Base-by-base conservation (phyloP, 148 eudicot species). In the Vaccinium darrowii region DNA sequence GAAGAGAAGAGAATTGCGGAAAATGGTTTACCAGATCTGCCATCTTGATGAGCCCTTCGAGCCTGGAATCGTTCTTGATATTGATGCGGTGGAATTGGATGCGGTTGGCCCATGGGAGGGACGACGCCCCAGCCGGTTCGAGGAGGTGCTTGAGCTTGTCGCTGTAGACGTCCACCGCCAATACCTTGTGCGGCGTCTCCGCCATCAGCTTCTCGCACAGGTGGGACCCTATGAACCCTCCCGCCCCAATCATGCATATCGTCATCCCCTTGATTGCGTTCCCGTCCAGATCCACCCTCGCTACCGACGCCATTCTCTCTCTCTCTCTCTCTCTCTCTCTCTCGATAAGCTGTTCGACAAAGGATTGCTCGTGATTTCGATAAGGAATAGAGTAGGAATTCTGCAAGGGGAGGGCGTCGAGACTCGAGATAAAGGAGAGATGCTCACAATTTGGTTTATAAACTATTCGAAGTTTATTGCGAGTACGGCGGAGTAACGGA, bases 221-320 rank as follows among this genome's bases (percentile, higher is more conserved):
- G 76, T 97, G 99, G 23, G 98, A 95, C n/a, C 99, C 99, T 53
- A 97, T 97, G 91, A 97, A 97, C 0, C 99, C 99, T 12, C 99
- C 99, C 71, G 98, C 99, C 3, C 99, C 99, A 43, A 97, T 97
- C 98, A 97, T 95, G 93, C 99, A 97, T 19, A 97, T 97, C 15
- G 96, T 93, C 0, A 97, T 82, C 85, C 92, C 84, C 84, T 85
- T 85, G 3, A 97, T 93, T 39, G 93, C 86, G 5, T 92, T 95
- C 7, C 99, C 99, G 87, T 97, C 99, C 57, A 97, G 98, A 95
- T 97, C 98, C 88, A 93, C 89, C 86, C 98, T 90, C 43, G 82
- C 88, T 36, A 87, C 85, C 84, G 92, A 80, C 83, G 92, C 88
- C 91, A 87, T 84, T 80, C 75, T 83, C 73, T 72, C 71, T 82